Evolutionary conservation across 78 protist species (phyloP).

Genomic region (Anaeramoeba ignava): DNA sequence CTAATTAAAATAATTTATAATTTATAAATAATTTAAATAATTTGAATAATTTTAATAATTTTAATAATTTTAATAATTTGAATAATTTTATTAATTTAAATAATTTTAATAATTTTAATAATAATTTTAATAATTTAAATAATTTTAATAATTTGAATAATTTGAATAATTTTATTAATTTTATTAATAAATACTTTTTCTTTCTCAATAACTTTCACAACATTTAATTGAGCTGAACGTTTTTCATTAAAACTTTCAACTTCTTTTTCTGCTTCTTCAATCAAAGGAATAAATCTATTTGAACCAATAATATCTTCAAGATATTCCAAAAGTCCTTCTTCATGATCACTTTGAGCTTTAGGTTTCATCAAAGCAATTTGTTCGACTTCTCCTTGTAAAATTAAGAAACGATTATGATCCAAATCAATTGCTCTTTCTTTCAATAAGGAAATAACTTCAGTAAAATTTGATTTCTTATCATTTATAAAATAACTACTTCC

Average conservation of each 20-base stretch:
- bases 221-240: slow-evolving; percentile 30
- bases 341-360: slow-evolving; percentile 58
- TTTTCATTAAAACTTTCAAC: slow-evolving; percentile 61
- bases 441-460: slow-evolving; percentile 56
- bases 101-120: too few relatives aligned
- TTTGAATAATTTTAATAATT: too few relatives aligned
- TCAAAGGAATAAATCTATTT: slow-evolving; percentile 34
- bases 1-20: too few relatives aligned
- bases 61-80: too few relatives aligned
- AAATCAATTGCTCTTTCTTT: slow-evolving; percentile 77
- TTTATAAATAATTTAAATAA: too few relatives aligned
- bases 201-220: slow-evolving; percentile 46
- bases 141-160: too few relatives aligned
- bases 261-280: slow-evolving; percentile 28
- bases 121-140: too few relatives aligned
- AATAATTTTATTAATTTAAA: too few relatives aligned
- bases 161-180: too few relatives aligned
- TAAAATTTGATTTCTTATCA: slow-evolving; percentile 1
- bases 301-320: slow-evolving; percentile 97
- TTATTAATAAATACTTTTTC: too few relatives aligned
- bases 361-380: slow-evolving; percentile 97
- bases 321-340: slow-evolving; percentile 96
- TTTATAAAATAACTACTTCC: not conserved
- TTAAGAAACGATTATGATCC: slow-evolving; percentile 94
- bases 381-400: slow-evolving; percentile 96